Base-by-base conservation (phyloP, 306 rosid species). In the Cotoneaster glaucophyllus region DNA sequence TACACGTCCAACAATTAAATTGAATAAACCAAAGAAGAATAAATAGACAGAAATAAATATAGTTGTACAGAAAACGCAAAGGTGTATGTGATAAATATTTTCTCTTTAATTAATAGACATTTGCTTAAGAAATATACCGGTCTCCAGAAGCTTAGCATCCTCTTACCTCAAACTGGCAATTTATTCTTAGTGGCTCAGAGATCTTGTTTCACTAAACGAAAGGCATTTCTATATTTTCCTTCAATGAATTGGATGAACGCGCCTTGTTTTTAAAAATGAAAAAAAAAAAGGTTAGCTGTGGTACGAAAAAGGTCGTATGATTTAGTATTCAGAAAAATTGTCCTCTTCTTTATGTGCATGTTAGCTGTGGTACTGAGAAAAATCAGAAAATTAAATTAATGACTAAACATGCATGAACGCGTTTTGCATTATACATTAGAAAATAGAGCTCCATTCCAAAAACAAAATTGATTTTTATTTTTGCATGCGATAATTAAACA, bases 331-430 rank as follows among this genome's bases (percentile, higher is more conserved):
- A 44, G 19, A 61, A 34, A 56, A 14, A n/a, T n/a, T 32, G 74
- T 18, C 41, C 69, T 11, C 68, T 25, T 64, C 63, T 70, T 50
- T 17, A 74, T 45, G 8, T n/a, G 41, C 75, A 76, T 79, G 76
- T 77, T 77, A 56, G 71, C 69, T 77, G 64, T 77, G 66, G n/a
- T 70, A 41, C 63, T 50, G n/a, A 59, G 39, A 48, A 75, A 78
- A 67, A 82, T 37, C 63, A 28, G 4, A 67, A 26, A 5, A 50
- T n/a, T 56, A 41, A 73, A 79, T 56, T 22, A 61, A 13, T 22
- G 10, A 67, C 17, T 59, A 8, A 68, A 31, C n/a, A 71, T 34
- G 9, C n/a, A 64, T 37, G 41, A 37, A 80, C 80, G 73, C 83
- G 80, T 79, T 74, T 64, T 72, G 41, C 44, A 34, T 53, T 56